Evolutionary conservation across 2,329 filamentous ascomycete genomes (phyloP).

Genomic region (Aspergillus brunneoviolaceus): DNA sequence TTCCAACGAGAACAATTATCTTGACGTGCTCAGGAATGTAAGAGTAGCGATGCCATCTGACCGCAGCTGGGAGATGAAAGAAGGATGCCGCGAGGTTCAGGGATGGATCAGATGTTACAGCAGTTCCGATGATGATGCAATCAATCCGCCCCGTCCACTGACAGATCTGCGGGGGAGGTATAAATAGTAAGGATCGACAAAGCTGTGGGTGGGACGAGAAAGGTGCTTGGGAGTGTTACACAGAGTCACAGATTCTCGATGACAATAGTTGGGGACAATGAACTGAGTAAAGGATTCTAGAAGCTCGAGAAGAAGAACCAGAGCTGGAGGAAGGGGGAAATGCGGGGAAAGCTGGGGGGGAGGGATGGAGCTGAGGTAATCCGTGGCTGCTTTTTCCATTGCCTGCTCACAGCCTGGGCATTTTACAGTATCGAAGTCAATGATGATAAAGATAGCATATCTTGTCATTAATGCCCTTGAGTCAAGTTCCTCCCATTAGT

Average conservation of each 20-base stretch:
- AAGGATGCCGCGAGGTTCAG: not conserved
- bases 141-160: not conserved
- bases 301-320: not conserved
- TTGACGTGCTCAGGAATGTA: not conserved
- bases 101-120: not conserved
- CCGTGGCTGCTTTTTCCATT: not conserved
- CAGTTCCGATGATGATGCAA: conserved; percentile 15
- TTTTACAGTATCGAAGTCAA: no score
- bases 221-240: no score
- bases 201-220: not conserved
- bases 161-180: not conserved
- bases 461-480: no score
- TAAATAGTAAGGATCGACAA: conserved; percentile 3
- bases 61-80: not conserved
- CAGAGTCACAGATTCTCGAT: no score
- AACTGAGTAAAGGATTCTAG: not conserved
- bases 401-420: no score
- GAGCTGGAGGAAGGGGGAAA: not conserved
- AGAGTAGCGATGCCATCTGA: not conserved
- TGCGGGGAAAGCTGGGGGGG: conserved; percentile 14
- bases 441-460: no score
- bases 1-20: not conserved
- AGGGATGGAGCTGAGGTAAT: not conserved
- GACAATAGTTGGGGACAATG: no score
- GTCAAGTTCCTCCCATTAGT: no score